A percentile compares a stretch with the other conserved stretches of the same genome.
Conservation (phyloP, 768 basidiomycete species). For the Kwoniella sp. region DNA sequence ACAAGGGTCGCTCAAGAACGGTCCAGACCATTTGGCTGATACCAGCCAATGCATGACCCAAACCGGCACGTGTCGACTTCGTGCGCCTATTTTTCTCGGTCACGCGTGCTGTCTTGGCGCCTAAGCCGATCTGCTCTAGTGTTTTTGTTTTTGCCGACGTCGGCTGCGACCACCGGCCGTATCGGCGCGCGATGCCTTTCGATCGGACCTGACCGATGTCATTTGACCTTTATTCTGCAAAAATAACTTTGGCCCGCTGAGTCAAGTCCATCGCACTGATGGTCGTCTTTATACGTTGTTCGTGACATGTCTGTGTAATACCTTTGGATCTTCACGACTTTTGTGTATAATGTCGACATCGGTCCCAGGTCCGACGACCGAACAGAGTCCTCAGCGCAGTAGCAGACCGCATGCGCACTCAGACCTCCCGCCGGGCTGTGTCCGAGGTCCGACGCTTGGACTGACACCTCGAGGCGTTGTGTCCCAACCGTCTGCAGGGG, state of each 20-base stretch:
- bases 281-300: too few relatives aligned
- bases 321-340: too few relatives aligned
- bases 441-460: slow-evolving; percentile 16
- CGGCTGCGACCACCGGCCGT: not conserved
- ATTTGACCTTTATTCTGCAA: not conserved
- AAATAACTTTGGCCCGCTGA: not conserved
- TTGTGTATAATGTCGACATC: slow-evolving; percentile 2
- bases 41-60: too few relatives aligned
- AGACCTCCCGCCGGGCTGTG: slow-evolving; percentile 26
- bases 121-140: not conserved
- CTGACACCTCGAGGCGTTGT: slow-evolving; percentile 7
- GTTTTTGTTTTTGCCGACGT: not conserved
- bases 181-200: not conserved
- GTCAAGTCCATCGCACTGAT: too few relatives aligned
- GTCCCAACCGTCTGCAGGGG: not conserved
- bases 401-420: not conserved
- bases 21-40: too few relatives aligned
- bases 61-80: too few relatives aligned
- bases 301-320: too few relatives aligned
- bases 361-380: not conserved
- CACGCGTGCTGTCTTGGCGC: too few relatives aligned
- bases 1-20: too few relatives aligned
- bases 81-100: too few relatives aligned
- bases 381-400: not conserved
- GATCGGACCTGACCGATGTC: not conserved